Percentiles rank a stretch among this genome's conserved stretches.
These are phyloP conservation scores for Botryotinia narcissicola DNA, from an alignment of 2,329 filamentous ascomycete genomes.

Conservation along the genomic window DNA sequence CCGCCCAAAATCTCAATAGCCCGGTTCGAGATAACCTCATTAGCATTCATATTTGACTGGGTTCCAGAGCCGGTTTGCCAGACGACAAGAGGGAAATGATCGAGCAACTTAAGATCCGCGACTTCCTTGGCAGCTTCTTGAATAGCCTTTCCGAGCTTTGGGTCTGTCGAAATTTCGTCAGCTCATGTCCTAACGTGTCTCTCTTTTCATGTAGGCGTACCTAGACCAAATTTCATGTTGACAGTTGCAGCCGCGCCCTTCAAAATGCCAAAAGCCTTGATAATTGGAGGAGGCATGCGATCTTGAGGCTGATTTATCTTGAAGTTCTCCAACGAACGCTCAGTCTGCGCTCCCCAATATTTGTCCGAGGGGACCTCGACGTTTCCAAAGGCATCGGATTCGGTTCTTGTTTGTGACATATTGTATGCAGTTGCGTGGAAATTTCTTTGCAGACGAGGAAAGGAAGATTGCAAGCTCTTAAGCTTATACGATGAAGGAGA, in stretches of 20 bases:
- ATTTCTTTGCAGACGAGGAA: conserved; percentile 30
- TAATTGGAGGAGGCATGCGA: conserved; percentile 90
- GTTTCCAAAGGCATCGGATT: conserved; percentile 97
- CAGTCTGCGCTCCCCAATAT: conserved; percentile 98
- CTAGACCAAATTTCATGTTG: conserved; percentile 92
- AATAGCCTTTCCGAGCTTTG: conserved; percentile 87
- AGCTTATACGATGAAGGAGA: conserved; percentile 21
- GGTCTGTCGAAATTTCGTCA: conserved; percentile 55
- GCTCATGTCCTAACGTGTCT: conserved; percentile 23
- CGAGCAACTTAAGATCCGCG: conserved; percentile 85
- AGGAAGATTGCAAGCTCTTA: conserved; percentile 6
- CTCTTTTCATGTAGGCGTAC: conserved; percentile 44
- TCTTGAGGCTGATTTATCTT: conserved; percentile 99
- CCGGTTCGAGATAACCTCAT: conserved; percentile 99
- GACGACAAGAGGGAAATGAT: conserved; percentile 97
- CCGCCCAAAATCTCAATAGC: conserved; percentile 97
- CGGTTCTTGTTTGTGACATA: conserved; percentile 64
- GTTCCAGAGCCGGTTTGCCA: conserved; percentile 99
- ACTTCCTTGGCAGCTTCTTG: conserved; percentile 94
- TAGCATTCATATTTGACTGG: conserved; percentile 99
- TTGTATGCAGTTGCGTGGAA: conserved; percentile 38
- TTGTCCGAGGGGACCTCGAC: conserved; percentile 87
- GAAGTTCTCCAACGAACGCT: conserved; percentile 96
- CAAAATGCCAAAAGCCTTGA: conserved; percentile 92
- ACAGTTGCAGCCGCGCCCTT: conserved; percentile 96